Evolutionary conservation across 2,329 filamentous ascomycete genomes (phyloP), one percentile per base, ranked within the genome.

Genomic region (Rosellinia necatrix): DNA sequence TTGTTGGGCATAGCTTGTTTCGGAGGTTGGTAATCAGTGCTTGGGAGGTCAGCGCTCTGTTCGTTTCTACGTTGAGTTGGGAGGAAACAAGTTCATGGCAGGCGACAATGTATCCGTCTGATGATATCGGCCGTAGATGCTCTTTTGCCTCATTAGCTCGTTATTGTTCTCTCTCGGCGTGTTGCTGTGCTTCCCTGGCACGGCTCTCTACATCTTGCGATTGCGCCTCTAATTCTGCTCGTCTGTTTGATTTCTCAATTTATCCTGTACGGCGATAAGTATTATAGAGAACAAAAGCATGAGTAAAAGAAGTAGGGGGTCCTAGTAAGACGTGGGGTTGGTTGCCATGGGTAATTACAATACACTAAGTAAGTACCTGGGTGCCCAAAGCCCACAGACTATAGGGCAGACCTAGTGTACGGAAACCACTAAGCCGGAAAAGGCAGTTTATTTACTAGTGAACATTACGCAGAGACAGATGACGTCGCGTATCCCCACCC

Each of bases 101-200:
- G 13, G 64, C 60, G 13, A 44, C 22, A n/a, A 74, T 65, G 47
- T 73, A 72, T 63, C 73, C 67, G 8, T 66, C 30, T 13, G 73
- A 50, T 44, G 67, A 70, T 4, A 65, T 72, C 7, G 22, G 57
- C 13, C 56, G 62, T 1, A 19, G 66, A 38, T 68, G 58, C 41
- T 66, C 46, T 53, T 70, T 60, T 47, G 38, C 71, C 61, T 73
- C 67, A 9, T 65, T 32, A n/a, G 49, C 34, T 67, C n/a, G n/a
- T n/a, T n/a, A n/a, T n/a, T n/a, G n/a, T n/a, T n/a, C n/a, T n/a
- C n/a, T n/a, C 71, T 6, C 65, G 71, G 9, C 34, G 59, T 12
- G 47, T 65, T 43, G 69, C 51, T 71, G 62, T 35, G 38, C 30
- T 24, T 30, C 37, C n/a, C 30, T 43, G 29, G 40, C 15, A 27